Evolutionary conservation across 2,329 filamentous ascomycete genomes (phyloP), one percentile per base, ranked within the genome.

Genomic region (Colletotrichum eremochloae): DNA sequence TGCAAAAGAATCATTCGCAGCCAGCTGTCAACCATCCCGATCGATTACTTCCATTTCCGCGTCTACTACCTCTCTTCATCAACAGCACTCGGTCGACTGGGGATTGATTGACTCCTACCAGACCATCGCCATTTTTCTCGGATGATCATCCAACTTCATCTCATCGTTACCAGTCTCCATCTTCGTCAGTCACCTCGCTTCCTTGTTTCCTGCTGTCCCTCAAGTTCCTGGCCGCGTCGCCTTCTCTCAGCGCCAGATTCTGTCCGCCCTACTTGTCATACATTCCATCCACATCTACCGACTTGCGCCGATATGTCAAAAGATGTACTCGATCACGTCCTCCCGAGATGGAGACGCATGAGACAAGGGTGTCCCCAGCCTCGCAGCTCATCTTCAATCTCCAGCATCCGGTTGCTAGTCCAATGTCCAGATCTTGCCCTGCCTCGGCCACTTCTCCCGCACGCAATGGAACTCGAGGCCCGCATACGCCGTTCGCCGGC

Each of bases 401-500:
- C 61, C 24, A 44, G 44, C 52, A 36, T 18, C 33, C 53, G 44
- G 53, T 53, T 46, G 24, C 46, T 38, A 44, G 48, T n/a, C n/a
- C 60, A 72, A 40, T 63, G 60, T 40, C 53, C 60, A 65, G 31
- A 69, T 61, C 66, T 69, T 64, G 36, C 61, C 64, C 48, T 68
- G 46, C 58, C 44, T 71, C 69, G 60, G 55, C 60, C 58, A 48
- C 60, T 33, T 44, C 18, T 64, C 60, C 66, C 66, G 66, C 50
- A 24, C 66, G 66, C 70, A 56, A 64, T 64, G 58, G 61, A 63
- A 63, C 52, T 61, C 40, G 70, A 48, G 60, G 69, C 31, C 68
- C 57, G 52, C 60, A 65, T 68, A 55, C 70, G 61, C 70, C 66
- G 60, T 72, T 61, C 66, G 55, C 44, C 70, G 46, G 63, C 66